Evolutionary conservation across 306 rosid species (phyloP), one percentile per base, ranked within the genome.

Genomic region (Lathyrus tuberosus): DNA sequence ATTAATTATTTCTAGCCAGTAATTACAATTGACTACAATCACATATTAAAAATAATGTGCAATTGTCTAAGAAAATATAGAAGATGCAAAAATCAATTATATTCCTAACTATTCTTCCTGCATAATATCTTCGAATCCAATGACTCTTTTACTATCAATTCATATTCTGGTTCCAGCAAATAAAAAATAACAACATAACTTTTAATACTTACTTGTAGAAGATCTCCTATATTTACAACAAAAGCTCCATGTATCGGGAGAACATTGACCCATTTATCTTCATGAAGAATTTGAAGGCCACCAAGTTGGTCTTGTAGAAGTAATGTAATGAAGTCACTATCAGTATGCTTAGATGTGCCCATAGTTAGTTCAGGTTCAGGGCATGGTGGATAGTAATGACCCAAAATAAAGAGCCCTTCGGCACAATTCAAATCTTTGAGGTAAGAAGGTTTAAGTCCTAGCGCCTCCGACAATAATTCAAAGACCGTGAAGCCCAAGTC

Each of bases 341-440:
- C 54, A 5, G 77, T 13, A 33, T 83, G 90, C 53, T 61, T 73
- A 0, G 53, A 0, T 1, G 63, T 3, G 1, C 78, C 81, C 49
- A 72, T 10, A 20, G 79, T 69, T 51, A 79, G 12, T 30, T 79
- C 76, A 7, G 83, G 79, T 66, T 74, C 72, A 33, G 83, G 79
- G 22, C 83, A 79, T 53, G 69, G 18, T 8, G 76, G 77, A 65
- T 69, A 74, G 69, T 70, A 64, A 1, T 75, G 77, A 52, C 77
- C 61, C 31, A 6, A 9, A 48, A 48, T 16, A 48, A 16, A 6
- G 12, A 6, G 54, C n/a, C 54, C 24, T 48, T 48, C 24, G 3
- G 10, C 20, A 48, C 54, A 48, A 16, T 48, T 16, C 5, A 48
- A 48, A 0, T 16, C 54, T 16, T 48, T 16, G 54, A 48, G 54